Base-by-base conservation (phyloP, 2,329 filamentous ascomycete species). In the Epichloe bromicola region DNA sequence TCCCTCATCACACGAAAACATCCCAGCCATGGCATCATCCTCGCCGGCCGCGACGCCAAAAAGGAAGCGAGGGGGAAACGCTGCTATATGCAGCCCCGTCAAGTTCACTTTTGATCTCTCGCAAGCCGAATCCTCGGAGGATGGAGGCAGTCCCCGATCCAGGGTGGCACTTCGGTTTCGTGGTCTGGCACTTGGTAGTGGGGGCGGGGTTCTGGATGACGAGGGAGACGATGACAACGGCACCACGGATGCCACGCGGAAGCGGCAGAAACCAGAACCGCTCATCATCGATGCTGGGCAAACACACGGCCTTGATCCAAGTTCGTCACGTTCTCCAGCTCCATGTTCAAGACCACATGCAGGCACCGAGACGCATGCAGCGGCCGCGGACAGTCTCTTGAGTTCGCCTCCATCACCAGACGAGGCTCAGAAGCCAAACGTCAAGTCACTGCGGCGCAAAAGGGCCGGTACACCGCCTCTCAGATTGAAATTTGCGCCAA, bases 101-200 rank as follows among this genome's bases (percentile, higher is more conserved):
- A 60, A 66, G 46, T 78, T 78, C 61, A 71, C 72, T 1, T 78
- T 78, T 57, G 69, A 74, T 51, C 55, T 62, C 43, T 50, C 65
- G 55, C 56, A 54, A 4, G 53, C 62, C 53, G 52, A 63, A 37
- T 50, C 60, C 30, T 54, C 63, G 40, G 70, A 74, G 33, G 74
- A 76, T 48, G 75, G 74, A 52, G 71, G 64, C 55, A 80, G 77
- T 55, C 76, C 77, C n/a, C 69, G 72, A 50, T 72, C 73, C 41
- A 71, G 64, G 50, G 74, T 80, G 40, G 74, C 72, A 39, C 72
- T 74, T 59, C 69, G 69, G 58, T 78, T 80, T 63, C 68, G 70
- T 48, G 72, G 75, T 51, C 68, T 80, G 48, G 71, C 67, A 14
- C 63, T 80, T 50, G 65, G 61, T 57, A 60, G 64, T 61, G 74